Evolutionary conservation across 2,329 filamentous ascomycete species (phyloP).

Genomic region (Aspergillus sp.): DNA sequence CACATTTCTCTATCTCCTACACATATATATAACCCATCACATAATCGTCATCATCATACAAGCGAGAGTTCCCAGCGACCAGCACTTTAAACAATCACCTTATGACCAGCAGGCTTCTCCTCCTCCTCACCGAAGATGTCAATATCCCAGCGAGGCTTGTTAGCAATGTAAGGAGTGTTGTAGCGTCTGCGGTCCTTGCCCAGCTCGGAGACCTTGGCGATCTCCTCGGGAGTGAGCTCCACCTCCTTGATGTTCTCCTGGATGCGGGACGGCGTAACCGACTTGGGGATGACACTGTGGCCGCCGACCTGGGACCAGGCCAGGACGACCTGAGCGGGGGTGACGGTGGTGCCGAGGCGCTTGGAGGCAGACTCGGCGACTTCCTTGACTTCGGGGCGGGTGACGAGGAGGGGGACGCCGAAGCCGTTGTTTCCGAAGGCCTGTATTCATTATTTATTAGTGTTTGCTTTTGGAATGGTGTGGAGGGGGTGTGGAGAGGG

Average conservation of each 20-base stretch:
- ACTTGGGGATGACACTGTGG: conserved; percentile 47
- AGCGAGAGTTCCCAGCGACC: conserved; percentile 11
- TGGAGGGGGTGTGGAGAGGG: background rate
- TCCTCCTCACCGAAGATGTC: conserved; percentile 58
- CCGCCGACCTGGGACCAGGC: conserved; percentile 45
- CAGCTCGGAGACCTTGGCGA: conserved; percentile 37
- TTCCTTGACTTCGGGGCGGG: conserved; percentile 63
- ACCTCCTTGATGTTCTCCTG: conserved; percentile 47
- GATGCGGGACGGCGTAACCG: conserved; percentile 45
- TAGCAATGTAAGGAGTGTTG: conserved; percentile 38
- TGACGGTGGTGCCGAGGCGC: conserved; percentile 37
- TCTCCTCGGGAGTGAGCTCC: conserved; percentile 41
- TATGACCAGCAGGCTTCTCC: conserved; percentile 53
- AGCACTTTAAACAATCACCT: conserved; percentile 45
- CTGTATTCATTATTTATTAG: conserved; percentile 15
- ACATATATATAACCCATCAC: no score
- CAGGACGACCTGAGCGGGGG: conserved; percentile 41
- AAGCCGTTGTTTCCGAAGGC: conserved; percentile 61
- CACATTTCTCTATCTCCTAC: background rate
- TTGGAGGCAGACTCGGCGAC: conserved; percentile 60
- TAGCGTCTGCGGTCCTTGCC: conserved; percentile 39
- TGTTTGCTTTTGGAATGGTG: background rate
- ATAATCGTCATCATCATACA: no score
- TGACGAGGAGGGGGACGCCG: conserved; percentile 64
- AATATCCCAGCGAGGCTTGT: conserved; percentile 58